Conservation (phyloP, 1,284 basidiomycete species). For the Chondrostereum purpureum region DNA sequence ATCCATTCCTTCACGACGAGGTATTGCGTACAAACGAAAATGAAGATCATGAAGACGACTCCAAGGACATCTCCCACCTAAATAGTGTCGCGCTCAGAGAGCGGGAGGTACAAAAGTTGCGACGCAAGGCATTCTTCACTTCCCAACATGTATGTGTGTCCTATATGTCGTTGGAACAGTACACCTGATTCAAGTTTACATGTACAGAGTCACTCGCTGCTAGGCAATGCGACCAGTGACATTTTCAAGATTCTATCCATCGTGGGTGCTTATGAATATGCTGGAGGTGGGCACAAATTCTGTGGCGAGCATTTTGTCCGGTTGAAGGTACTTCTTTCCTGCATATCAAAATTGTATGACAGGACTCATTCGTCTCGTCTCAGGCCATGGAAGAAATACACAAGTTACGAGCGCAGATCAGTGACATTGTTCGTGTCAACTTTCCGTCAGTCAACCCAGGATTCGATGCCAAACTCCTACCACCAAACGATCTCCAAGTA, state of each 20-base stretch:
- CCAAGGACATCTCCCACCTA: conserved; percentile 46
- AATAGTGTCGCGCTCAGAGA: conserved; percentile 53
- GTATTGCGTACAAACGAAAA: conserved; percentile 41
- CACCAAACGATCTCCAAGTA: conserved; percentile 74
- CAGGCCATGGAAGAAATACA: conserved; percentile 99
- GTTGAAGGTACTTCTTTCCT: conserved; percentile 55
- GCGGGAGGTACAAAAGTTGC: conserved; percentile 62
- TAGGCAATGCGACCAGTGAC: conserved; percentile 86
- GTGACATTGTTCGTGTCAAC: conserved; percentile 69
- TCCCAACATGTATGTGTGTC: conserved; percentile 70
- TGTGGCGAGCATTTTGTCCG: conserved; percentile 91
- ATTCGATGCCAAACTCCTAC: conserved; percentile 56
- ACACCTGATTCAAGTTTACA: conserved; percentile 8
- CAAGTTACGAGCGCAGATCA: conserved; percentile 90
- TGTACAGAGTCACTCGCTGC: conserved; percentile 63
- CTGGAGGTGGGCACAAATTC: conserved; percentile 74
- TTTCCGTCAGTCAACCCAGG: conserved; percentile 58
- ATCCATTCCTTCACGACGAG: conserved; percentile 91
- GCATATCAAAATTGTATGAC: not conserved
- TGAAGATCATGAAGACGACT: conserved; percentile 37
- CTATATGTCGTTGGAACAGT: conserved; percentile 1
- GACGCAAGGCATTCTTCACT: conserved; percentile 74
- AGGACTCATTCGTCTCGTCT: too few relatives aligned
- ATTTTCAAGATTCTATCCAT: conserved; percentile 85
- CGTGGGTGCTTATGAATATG: conserved; percentile 94